Conservation (phyloP, 768 basidiomycete species). For the Mrakia blollopis region DNA sequence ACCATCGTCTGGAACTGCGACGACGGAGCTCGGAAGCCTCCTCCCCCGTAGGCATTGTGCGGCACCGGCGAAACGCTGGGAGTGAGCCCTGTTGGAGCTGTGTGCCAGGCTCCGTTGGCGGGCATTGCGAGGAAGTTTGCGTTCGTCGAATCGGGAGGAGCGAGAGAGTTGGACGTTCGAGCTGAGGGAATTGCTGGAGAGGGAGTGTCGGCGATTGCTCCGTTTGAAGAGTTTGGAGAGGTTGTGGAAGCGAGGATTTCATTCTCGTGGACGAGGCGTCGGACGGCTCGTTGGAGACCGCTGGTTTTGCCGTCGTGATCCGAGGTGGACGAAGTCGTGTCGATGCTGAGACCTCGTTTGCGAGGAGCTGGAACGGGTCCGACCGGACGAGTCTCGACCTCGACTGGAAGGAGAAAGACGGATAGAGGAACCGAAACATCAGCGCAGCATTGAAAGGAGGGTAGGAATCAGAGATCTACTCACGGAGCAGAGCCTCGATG, state of each 20-base stretch:
- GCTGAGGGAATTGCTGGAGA: neutral
- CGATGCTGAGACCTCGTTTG: conserved; percentile 32
- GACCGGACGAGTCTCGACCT: conserved; percentile 41
- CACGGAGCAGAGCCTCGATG: conserved; percentile 43
- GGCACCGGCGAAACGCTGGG: neutral
- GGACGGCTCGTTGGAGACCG: conserved; percentile 29
- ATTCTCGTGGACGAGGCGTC: conserved; percentile 26
- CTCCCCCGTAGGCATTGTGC: neutral
- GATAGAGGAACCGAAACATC: neutral
- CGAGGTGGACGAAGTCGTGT: conserved; percentile 12
- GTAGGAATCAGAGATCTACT: conserved; percentile 18
- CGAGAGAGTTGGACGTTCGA: neutral
- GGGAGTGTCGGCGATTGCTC: neutral
- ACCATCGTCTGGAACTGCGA: neutral
- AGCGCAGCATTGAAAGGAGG: conserved; percentile 11
- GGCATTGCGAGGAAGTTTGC: neutral
- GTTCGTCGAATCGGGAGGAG: neutral
- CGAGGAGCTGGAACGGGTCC: conserved; percentile 31
- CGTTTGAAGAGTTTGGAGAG: conserved; percentile 1
- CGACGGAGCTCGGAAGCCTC: neutral
- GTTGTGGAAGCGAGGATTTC: neutral
- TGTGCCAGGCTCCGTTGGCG: neutral
- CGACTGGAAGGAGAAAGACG: conserved; percentile 36
- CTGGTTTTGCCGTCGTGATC: neutral
- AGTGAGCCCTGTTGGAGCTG: neutral